These are phyloP conservation scores for Citrullus colocynthis DNA, from an alignment of 306 rosid genomes.

Conservation along the genomic window DNA sequence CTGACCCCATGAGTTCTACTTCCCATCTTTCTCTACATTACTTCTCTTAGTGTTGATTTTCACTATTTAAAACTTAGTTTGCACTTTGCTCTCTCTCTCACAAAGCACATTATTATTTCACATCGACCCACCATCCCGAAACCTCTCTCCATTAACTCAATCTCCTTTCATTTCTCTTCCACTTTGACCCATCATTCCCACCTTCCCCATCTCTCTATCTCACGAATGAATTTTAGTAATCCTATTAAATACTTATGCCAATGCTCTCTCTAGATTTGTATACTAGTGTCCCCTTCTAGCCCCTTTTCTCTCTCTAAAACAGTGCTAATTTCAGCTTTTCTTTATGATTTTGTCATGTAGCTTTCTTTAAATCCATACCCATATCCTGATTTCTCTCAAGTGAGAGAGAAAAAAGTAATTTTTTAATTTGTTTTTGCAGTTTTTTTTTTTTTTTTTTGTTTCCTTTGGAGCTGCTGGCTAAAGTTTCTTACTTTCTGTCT, in stretches of 20 bases:
- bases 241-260: not conserved
- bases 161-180: not conserved
- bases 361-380: slow-evolving; percentile 1
- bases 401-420: not conserved
- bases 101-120: not conserved
- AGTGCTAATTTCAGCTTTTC: not conserved
- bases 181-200: slow-evolving; percentile 7
- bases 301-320: not conserved
- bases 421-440: not conserved
- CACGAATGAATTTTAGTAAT: not conserved
- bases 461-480: slow-evolving; percentile 8
- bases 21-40: not conserved
- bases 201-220: not conserved
- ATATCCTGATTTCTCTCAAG: not conserved
- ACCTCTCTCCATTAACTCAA: not conserved
- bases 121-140: not conserved
- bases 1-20: not conserved
- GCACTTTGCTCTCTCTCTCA: not conserved
- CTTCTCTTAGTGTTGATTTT: not conserved
- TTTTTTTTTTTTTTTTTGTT: not conserved
- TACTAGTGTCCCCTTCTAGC: not conserved
- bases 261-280: not conserved
- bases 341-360: not conserved
- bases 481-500: slow-evolving; percentile 33
- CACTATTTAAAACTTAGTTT: not conserved